A percentile compares a stretch with the other conserved stretches of the same genome.
Evolutionary conservation across 441 rosid genomes (phyloP).

Genomic region (Macaranga tanarius): DNA sequence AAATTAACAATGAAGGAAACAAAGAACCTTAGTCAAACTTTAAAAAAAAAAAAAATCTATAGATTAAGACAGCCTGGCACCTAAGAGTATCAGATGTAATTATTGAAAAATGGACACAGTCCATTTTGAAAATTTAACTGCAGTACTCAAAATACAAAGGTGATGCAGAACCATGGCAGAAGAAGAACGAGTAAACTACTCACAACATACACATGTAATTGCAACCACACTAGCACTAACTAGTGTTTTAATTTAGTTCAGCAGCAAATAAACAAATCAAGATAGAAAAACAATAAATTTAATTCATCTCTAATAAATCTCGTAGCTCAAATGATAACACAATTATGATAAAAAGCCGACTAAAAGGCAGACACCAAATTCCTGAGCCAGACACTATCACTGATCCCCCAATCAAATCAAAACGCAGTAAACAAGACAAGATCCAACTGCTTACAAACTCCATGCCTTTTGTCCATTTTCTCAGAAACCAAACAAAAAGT

Average conservation of each 20-base stretch:
- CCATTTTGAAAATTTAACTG: neutral
- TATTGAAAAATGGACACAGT: neutral
- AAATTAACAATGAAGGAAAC: neutral
- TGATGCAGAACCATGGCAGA: neutral
- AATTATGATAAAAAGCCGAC: constrained; percentile 7
- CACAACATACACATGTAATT: neutral
- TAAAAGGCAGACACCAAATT: constrained; percentile 27
- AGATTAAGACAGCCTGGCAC: neutral
- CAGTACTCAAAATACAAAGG: neutral
- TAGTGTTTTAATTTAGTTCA: neutral
- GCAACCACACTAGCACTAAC: neutral
- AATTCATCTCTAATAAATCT: neutral
- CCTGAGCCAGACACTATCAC: constrained; percentile 3
- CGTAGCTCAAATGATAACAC: neutral
- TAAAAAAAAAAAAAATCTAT: neutral
- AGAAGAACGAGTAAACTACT: neutral
- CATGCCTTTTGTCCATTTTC: constrained; percentile 13
- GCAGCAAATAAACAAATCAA: neutral
- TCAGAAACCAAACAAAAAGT: constrained; percentile 11
- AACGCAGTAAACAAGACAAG: constrained; percentile 24
- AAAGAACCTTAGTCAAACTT: neutral
- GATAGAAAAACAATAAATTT: neutral
- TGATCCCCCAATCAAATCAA: constrained; percentile 12
- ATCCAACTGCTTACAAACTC: constrained; percentile 20
- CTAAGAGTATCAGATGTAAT: neutral